Conservation (phyloP, 2,329 filamentous ascomycete genomes). For the Colletotrichum sp. region DNA sequence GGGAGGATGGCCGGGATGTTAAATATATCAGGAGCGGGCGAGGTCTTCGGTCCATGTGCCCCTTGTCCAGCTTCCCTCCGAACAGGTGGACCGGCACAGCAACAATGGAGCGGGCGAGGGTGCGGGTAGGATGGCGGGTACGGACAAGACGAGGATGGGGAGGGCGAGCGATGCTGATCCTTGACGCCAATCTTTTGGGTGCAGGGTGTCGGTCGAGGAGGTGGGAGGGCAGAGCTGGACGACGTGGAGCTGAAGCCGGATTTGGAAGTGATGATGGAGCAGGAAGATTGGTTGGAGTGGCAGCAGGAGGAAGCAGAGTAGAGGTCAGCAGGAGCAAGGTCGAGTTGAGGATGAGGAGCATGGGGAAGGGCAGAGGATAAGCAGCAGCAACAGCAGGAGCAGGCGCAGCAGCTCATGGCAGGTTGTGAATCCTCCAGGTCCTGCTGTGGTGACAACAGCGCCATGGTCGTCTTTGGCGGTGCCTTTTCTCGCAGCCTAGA, state of each 20-base stretch:
- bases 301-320: background rate
- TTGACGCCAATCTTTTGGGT: conserved; percentile 8
- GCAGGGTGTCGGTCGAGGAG: background rate
- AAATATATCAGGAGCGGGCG: conserved; percentile 15
- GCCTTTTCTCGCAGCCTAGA: conserved; percentile 8
- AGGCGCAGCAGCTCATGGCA: background rate
- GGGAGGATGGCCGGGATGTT: background rate
- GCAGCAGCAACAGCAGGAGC: background rate
- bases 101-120: background rate
- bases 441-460: background rate
- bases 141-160: background rate
- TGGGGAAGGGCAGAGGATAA: background rate
- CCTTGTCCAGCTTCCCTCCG: conserved; percentile 7
- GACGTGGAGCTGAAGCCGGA: background rate
- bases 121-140: background rate
- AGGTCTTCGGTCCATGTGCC: conserved; percentile 12
- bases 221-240: background rate
- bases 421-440: background rate
- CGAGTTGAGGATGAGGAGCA: background rate
- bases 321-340: background rate
- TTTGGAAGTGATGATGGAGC: background rate
- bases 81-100: background rate
- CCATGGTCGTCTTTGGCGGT: conserved; percentile 13
- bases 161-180: background rate
- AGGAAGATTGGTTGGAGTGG: background rate